A percentile compares a stretch with the other conserved stretches of the same genome.
Conservation (phyloP, 1,139 yeast genomes). For the Sugiyamaella novakii region DNA sequence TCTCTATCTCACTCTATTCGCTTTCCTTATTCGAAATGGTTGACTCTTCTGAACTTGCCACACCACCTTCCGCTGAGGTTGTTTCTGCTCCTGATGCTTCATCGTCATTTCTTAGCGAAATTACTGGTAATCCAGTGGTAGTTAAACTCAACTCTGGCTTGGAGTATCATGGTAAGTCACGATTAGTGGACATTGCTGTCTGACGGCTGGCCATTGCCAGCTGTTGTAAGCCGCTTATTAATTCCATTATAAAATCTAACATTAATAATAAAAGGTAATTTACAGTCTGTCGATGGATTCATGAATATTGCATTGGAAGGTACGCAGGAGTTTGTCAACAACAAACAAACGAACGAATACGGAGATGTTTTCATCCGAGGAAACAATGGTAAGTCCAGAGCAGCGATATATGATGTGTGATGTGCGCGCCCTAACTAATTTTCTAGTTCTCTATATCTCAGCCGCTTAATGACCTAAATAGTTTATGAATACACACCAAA, state of each 20-base stretch:
- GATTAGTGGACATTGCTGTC: no score
- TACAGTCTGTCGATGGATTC: conserved; percentile 93
- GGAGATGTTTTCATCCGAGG: conserved; percentile 96
- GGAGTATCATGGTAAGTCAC: conserved; percentile 64
- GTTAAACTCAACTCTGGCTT: conserved; percentile 89
- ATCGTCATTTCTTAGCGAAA: conserved; percentile 75
- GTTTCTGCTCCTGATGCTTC: conserved; percentile 44
- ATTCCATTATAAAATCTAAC: no score
- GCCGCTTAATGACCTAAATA: conserved; percentile 11
- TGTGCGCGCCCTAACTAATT: no score
- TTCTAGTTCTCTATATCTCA: conserved; percentile 15
- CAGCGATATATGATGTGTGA: not conserved
- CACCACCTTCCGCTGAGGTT: conserved; percentile 17
- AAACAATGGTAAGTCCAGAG: conserved; percentile 61
- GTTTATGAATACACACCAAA: conserved; percentile 1
- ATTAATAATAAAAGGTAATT: conserved; percentile 51
- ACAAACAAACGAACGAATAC: conserved; percentile 58
- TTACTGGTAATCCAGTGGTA: conserved; percentile 76
- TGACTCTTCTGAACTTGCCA: conserved; percentile 5
- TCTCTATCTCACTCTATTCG: not conserved
- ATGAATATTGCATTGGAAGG: conserved; percentile 90
- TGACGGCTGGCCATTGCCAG: no score
- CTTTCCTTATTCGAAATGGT: not conserved
- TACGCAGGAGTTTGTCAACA: conserved; percentile 67
- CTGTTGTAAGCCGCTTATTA: no score